Percentiles rank a stretch among this genome's conserved stretches.
Evolutionary conservation across 179 eudicot genomes (phyloP).

Genomic region (Carnegiea gigantea): DNA sequence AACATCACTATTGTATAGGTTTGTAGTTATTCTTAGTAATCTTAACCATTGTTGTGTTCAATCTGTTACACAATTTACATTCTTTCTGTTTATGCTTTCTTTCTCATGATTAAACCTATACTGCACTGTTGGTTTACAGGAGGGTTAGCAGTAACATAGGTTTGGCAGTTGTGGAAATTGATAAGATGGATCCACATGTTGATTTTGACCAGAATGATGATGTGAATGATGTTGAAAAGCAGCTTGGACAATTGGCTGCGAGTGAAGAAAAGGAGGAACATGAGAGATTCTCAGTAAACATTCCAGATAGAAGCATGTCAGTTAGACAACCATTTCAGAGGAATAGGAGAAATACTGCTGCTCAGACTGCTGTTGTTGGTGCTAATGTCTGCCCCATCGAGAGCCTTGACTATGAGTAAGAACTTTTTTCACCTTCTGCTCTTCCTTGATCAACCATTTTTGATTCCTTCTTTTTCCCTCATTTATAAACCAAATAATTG

Average conservation of each 20-base stretch:
- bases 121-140: background rate
- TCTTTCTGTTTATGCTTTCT: background rate
- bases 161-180: background rate
- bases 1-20: background rate
- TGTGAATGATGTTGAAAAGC: background rate
- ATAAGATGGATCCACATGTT: background rate
- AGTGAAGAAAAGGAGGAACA: background rate
- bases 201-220: background rate
- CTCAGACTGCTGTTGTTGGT: background rate
- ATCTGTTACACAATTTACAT: background rate
- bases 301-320: background rate
- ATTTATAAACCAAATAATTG: background rate
- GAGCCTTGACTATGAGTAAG: slow-evolving; percentile 7
- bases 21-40: background rate
- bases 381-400: background rate
- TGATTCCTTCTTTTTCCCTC: background rate
- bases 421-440: background rate
- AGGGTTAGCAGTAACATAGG: background rate
- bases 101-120: background rate
- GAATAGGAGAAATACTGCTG: background rate
- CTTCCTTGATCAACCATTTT: background rate
- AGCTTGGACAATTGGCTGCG: background rate
- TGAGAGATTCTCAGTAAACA: background rate
- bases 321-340: background rate
- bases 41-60: background rate